Conservation (phyloP, 805 yeast genomes). For the Ogataea methanolica region DNA sequence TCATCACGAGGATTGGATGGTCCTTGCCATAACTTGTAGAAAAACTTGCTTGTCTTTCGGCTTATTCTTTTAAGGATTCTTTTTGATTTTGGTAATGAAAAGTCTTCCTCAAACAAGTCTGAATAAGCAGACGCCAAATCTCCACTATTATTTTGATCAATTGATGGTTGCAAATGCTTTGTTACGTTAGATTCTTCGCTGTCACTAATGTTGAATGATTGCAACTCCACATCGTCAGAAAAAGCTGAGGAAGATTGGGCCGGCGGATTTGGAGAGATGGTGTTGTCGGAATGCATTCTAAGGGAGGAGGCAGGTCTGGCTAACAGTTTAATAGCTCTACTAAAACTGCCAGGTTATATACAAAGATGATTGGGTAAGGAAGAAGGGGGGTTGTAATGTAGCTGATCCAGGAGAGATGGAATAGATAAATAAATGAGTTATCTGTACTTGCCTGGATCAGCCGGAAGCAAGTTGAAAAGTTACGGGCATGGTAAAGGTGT, state of each 20-base stretch:
- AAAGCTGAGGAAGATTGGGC: neutral
- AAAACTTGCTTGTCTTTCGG: constrained; percentile 5
- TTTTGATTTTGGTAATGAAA: neutral
- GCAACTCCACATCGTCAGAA: constrained; percentile 3
- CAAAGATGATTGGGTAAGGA: too few relatives aligned
- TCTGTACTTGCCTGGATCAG: too few relatives aligned
- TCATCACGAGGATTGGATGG: constrained; percentile 45
- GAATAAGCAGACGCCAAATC: neutral
- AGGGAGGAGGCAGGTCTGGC: too few relatives aligned
- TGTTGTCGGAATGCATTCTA: too few relatives aligned
- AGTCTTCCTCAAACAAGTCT: neutral
- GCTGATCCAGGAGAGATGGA: too few relatives aligned
- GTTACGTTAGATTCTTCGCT: neutral
- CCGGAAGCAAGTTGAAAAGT: too few relatives aligned
- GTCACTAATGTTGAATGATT: neutral
- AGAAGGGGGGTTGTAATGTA: too few relatives aligned
- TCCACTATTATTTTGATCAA: neutral
- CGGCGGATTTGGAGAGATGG: neutral
- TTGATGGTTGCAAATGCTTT: neutral
- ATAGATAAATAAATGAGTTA: too few relatives aligned
- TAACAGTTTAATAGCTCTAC: too few relatives aligned
- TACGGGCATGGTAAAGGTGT: too few relatives aligned
- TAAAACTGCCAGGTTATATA: too few relatives aligned
- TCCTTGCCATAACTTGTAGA: constrained; percentile 47
- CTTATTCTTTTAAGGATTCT: neutral